A percentile compares a stretch with the other conserved stretches of the same genome.
phyloP scores from a whole-genome alignment of 148 eudicot genomes.

The Rhododendron ovatum region DNA sequence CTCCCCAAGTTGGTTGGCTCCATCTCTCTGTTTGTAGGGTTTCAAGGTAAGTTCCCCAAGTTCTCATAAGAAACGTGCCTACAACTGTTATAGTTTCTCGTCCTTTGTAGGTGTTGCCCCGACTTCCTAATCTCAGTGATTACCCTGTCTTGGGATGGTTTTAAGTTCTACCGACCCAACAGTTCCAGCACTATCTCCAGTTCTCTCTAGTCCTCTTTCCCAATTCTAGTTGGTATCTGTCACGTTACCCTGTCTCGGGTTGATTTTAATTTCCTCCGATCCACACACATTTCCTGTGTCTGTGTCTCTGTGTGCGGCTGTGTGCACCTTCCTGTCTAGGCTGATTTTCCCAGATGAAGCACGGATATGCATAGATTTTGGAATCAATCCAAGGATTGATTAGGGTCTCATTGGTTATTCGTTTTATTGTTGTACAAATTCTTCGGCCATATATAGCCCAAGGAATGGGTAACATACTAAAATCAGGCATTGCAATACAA shows the following conservation, averaged over 20 bases:
- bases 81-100: background rate
- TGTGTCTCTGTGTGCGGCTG: background rate
- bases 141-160: background rate
- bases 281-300: background rate
- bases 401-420: background rate
- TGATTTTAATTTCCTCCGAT: background rate
- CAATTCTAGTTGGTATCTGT: background rate
- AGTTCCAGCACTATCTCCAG: background rate
- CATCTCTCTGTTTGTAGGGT: background rate
- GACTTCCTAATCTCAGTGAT: background rate
- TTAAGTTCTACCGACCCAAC: background rate
- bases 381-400: background rate
- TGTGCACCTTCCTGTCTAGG: background rate
- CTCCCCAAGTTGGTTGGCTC: background rate
- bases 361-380: background rate
- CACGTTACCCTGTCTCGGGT: background rate
- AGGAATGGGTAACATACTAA: background rate
- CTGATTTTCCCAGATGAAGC: background rate
- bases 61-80: background rate
- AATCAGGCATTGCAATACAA: background rate
- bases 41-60: background rate
- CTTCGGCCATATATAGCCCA: background rate
- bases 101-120: background rate
- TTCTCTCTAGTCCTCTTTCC: background rate
- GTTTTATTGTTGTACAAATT: background rate